Evolutionary conservation across 2,329 filamentous ascomycete genomes (phyloP).

Genomic region (Trichophyton benhamiae): DNA sequence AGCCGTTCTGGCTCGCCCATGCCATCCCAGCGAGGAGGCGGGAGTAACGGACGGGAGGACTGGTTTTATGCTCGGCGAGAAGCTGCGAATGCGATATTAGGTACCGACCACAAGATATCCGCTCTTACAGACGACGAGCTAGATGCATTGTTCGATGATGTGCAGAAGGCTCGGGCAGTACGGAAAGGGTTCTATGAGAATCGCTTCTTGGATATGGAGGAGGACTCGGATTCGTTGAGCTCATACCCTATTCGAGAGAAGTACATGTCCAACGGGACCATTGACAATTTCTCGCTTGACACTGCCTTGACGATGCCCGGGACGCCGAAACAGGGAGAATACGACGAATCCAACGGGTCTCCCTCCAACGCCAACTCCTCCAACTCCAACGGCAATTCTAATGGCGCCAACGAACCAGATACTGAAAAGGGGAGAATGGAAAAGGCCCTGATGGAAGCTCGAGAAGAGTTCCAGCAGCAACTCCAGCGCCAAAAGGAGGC

Average conservation of each 20-base stretch:
- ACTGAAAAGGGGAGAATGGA: constrained; percentile 80
- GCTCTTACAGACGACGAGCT: constrained; percentile 87
- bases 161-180: constrained; percentile 76
- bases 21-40: constrained; percentile 53
- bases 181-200: constrained; percentile 55
- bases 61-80: constrained; percentile 90
- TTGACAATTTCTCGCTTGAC: constrained; percentile 93
- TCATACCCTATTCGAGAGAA: constrained; percentile 87
- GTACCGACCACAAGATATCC: constrained; percentile 80
- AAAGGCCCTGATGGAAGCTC: constrained; percentile 61
- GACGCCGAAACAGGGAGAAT: constrained; percentile 67
- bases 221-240: constrained; percentile 77
- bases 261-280: constrained; percentile 84
- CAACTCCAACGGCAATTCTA: constrained; percentile 32
- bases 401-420: constrained; percentile 49
- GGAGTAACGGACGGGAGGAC: constrained; percentile 49
- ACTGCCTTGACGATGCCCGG: constrained; percentile 90
- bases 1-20: constrained; percentile 71
- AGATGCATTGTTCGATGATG: constrained; percentile 83
- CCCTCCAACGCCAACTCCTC: constrained; percentile 41
- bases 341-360: constrained; percentile 57
- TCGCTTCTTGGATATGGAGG: constrained; percentile 45
- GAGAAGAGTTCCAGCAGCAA: constrained; percentile 79
- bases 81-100: constrained; percentile 81
- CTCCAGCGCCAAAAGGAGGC: constrained; percentile 70